phyloP scores from a whole-genome alignment of 2,329 filamentous ascomycete species.

The Exophiala sp. region DNA sequence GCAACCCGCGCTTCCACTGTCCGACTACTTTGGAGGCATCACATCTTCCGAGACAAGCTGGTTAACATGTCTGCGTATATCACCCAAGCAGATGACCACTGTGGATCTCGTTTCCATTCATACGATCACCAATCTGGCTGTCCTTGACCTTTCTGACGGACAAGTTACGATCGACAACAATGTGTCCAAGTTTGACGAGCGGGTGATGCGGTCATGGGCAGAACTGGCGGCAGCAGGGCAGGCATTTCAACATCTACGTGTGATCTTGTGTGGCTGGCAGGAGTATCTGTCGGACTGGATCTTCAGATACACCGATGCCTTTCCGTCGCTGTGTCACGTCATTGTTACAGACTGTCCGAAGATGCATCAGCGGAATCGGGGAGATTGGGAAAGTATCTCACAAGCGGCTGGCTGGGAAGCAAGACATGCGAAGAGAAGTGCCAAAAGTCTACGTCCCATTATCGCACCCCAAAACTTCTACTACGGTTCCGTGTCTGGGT shows the following conservation, averaged over 20 bases:
- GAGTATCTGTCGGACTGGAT: slow-evolving; percentile 31
- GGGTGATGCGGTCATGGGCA: slow-evolving; percentile 39
- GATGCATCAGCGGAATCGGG: slow-evolving; percentile 28
- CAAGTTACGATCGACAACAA: slow-evolving; percentile 17
- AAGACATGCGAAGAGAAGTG: slow-evolving; percentile 26
- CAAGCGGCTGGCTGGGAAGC: slow-evolving; percentile 32
- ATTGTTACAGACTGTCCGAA: slow-evolving; percentile 33
- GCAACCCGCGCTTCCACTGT: slow-evolving; percentile 31
- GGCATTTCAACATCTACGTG: slow-evolving; percentile 37
- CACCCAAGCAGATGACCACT: slow-evolving; percentile 31
- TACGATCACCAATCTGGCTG: slow-evolving; percentile 37
- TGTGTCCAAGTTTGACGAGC: slow-evolving; percentile 33
- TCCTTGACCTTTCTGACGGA: slow-evolving; percentile 33
- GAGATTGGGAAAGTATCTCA: slow-evolving; percentile 25
- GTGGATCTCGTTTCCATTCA: slow-evolving; percentile 38
- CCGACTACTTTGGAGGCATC: slow-evolving; percentile 35
- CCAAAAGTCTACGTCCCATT: slow-evolving; percentile 31
- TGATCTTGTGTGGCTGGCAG: slow-evolving; percentile 36
- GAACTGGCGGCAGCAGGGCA: slow-evolving; percentile 33
- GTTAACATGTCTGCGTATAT: slow-evolving; percentile 35
- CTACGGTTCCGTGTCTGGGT: slow-evolving; percentile 21
- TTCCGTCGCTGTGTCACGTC: slow-evolving; percentile 36
- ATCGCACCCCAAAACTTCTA: slow-evolving; percentile 30
- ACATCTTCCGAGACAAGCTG: slow-evolving; percentile 33
- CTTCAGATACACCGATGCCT: slow-evolving; percentile 33